phyloP scores from a whole-genome alignment of 202 grass and related monocot genomes.

The Hordeum pubiflorum region DNA sequence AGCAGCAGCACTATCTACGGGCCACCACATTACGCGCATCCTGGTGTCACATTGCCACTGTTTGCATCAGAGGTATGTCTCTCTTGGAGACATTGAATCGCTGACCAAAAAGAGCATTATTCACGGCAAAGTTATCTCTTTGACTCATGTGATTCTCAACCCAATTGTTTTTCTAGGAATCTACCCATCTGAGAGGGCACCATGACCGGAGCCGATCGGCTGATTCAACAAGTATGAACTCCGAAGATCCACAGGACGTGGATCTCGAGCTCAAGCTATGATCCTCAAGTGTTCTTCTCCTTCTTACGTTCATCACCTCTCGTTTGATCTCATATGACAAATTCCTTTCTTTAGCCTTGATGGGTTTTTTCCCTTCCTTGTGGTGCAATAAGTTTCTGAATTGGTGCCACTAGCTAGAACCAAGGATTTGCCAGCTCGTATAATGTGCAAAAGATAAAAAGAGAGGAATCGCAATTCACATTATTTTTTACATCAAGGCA shows the following conservation, averaged over 20 bases:
- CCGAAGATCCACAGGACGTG: constrained; percentile 39
- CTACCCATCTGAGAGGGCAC: constrained; percentile 26
- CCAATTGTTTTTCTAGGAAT: constrained; percentile 26
- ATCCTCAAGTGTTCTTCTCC: constrained; percentile 18
- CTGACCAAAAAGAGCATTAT: neutral
- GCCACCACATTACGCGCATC: constrained; percentile 24
- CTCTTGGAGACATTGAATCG: neutral
- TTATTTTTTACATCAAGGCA: constrained; percentile 14
- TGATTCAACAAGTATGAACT: constrained; percentile 44
- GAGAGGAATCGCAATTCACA: constrained; percentile 25
- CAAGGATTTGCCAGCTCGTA: constrained; percentile 30
- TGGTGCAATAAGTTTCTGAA: constrained; percentile 54
- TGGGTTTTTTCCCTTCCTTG: constrained; percentile 22
- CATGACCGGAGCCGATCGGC: constrained; percentile 40
- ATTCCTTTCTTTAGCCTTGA: constrained; percentile 21
- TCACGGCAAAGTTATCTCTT: constrained; percentile 9
- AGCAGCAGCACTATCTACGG: constrained; percentile 30
- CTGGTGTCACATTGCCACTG: constrained; percentile 40
- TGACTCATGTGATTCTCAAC: neutral
- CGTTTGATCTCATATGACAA: constrained; percentile 18
- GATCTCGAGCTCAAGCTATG: constrained; percentile 68
- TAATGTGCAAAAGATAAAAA: constrained; percentile 31
- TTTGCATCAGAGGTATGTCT: constrained; percentile 46
- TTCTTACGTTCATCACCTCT: neutral
- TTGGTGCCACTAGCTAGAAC: constrained; percentile 40